These are phyloP conservation scores for Chytriomyces confervae DNA, from an alignment of 192 early-diverging fungal genomes.

Conservation along the genomic window DNA sequence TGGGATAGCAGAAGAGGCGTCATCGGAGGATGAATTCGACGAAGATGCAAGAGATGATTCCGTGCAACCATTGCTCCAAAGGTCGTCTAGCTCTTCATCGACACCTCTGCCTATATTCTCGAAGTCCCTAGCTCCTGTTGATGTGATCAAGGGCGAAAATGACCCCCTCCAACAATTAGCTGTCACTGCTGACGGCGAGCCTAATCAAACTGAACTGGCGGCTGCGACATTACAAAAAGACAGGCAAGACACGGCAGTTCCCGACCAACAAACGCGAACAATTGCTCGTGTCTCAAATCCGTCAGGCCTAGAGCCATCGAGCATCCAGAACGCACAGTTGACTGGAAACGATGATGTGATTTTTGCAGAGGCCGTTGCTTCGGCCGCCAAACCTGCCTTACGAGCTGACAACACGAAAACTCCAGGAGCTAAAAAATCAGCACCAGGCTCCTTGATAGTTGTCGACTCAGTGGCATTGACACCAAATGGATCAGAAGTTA, in stretches of 20 bases:
- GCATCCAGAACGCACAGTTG: not conserved
- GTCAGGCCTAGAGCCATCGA: not conserved
- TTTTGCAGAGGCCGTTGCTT: not conserved
- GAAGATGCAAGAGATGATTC: constrained; percentile 18
- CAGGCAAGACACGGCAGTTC: too few species aligned
- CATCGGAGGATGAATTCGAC: constrained; percentile 17
- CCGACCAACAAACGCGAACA: too few species aligned
- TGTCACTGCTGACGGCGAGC: not conserved
- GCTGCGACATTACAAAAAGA: not conserved
- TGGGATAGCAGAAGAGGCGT: not conserved
- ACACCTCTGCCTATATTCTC: too few species aligned
- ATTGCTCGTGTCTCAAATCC: too few species aligned
- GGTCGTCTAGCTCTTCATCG: not conserved
- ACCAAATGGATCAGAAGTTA: not conserved
- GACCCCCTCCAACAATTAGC: not conserved
- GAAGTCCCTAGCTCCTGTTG: too few species aligned
- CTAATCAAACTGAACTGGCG: not conserved
- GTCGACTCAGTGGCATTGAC: not conserved
- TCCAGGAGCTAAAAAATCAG: not conserved
- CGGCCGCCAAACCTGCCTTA: not conserved
- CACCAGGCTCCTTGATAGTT: not conserved
- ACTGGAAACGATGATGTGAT: not conserved
- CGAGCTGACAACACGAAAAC: not conserved
- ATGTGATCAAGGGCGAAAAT: not conserved
- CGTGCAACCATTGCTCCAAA: not conserved